phyloP scores from a whole-genome alignment of 1,284 basidiomycete species.

The Heterobasidion occidentale region DNA sequence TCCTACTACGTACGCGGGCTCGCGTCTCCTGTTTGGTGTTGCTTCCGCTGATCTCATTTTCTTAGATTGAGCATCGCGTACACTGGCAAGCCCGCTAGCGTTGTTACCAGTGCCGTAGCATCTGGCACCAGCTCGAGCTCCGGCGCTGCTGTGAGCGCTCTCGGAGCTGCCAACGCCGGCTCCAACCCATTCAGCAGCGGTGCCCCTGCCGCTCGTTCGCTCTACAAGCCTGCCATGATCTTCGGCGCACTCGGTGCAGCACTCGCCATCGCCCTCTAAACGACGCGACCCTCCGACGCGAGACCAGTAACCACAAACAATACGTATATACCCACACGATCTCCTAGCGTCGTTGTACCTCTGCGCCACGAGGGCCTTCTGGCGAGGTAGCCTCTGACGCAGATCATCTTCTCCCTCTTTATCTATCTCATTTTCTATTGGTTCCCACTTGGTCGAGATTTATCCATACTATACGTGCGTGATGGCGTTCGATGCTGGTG shows the following conservation, averaged over 20 bases:
- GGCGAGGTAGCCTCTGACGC: not conserved
- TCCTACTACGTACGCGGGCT: not conserved
- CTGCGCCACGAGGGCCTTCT: not conserved
- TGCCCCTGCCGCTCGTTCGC: constrained; percentile 17
- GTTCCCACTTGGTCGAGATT: not conserved
- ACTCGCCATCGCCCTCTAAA: constrained; percentile 18
- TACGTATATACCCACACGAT: not conserved
- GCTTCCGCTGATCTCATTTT: not conserved
- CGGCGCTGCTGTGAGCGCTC: constrained; percentile 2
- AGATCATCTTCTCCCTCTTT: not conserved
- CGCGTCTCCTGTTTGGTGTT: not conserved
- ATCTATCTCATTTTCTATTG: not conserved
- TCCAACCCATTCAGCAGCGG: constrained; percentile 22
- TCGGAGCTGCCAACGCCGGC: constrained; percentile 49
- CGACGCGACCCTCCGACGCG: not conserved
- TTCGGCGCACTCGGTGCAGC: constrained; percentile 20
- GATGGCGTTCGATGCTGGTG: constrained; percentile 4
- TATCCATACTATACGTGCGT: not conserved
- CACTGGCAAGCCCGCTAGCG: not conserved
- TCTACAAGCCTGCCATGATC: constrained; percentile 18
- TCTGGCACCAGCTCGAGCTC: constrained; percentile 7
- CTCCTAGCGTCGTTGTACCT: constrained; percentile 1
- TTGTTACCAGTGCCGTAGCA: not conserved
- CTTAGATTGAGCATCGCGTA: not conserved
- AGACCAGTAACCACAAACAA: not conserved